Evolutionary conservation across 495 filamentous ascomycete species (phyloP), one percentile per base, ranked within the genome.

Genomic region (Penicillium fimorum): DNA sequence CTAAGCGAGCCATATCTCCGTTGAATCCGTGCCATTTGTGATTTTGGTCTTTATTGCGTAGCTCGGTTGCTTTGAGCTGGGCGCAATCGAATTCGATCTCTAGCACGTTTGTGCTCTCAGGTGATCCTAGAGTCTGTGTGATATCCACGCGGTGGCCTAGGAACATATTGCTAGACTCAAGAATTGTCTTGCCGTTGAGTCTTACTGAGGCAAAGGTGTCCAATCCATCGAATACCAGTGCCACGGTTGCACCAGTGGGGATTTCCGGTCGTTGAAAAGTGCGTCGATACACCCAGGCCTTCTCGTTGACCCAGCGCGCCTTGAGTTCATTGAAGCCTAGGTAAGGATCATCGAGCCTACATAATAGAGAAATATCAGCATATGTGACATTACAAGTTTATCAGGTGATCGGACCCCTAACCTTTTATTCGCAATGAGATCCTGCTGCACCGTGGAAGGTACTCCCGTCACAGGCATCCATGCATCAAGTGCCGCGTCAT

Each of bases 111-210:
- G 74, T 66, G 32, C 79, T 78, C 25, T 79, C 79, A 2, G 33
- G 2, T 5, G 64, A 57, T 29, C 71, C 73, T 46, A 91, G 64
- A 5, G 64, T 51, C n/a, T 73, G 53, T 7, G 82, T 83, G 5
- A 94, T 79, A 55, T 91, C 82, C 1, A 93, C 81, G 11, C 88
- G 80, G 59, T 91, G 80, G 5, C 84, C 84, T n/a, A 87, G 73
- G 59, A 95, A 96, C 91, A 94, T 94, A 70, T 90, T 92, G 47
- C 88, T 80, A n/a, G 80, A 83, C 65, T 87, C 79, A 15, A 95
- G 74, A 37, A 95, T 87, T 15, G 76, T 76, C 33, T 79, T 68
- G 25, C 84, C 86, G 63, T 95, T 88, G 3, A 96, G 79, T 45
- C 77, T 77, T 45, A 92, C 90, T 0, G 82, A 88, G 3, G 90